Percentiles rank a stretch among this genome's conserved stretches.
Conservation (phyloP, 768 basidiomycete species). For the Lentinula guzmanii region DNA sequence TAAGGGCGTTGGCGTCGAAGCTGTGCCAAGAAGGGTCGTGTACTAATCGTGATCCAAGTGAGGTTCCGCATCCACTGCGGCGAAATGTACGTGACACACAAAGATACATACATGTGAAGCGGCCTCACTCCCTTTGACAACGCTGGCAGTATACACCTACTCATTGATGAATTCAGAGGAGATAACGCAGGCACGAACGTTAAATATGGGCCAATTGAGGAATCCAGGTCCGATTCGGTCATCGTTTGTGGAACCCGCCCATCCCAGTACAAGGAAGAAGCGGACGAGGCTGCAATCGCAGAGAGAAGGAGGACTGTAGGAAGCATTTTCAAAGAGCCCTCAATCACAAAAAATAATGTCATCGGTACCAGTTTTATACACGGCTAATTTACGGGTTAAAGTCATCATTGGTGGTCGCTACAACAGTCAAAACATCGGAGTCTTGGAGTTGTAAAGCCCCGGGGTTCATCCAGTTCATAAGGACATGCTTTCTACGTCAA, state of each 20-base stretch:
- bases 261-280: conserved; percentile 33
- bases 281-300: neutral
- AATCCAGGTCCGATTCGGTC: conserved; percentile 35
- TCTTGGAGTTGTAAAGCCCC: too few relatives aligned
- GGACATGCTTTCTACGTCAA: too few relatives aligned
- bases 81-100: neutral
- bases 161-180: neutral
- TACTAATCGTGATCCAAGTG: neutral
- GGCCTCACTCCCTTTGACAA: conserved; percentile 47
- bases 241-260: conserved; percentile 46
- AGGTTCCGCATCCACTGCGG: neutral
- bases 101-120: conserved; percentile 40
- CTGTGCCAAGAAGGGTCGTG: conserved; percentile 38
- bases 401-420: neutral
- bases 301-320: neutral
- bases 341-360: neutral
- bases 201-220: conserved; percentile 43
- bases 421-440: too few relatives aligned
- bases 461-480: too few relatives aligned
- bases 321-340: neutral
- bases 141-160: conserved; percentile 23
- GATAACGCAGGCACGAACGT: conserved; percentile 33
- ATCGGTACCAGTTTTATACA: neutral
- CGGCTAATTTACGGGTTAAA: neutral
- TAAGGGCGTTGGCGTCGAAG: conserved; percentile 39